Evolutionary conservation across 306 rosid species (phyloP).

Genomic region (Ormosia emarginata): DNA sequence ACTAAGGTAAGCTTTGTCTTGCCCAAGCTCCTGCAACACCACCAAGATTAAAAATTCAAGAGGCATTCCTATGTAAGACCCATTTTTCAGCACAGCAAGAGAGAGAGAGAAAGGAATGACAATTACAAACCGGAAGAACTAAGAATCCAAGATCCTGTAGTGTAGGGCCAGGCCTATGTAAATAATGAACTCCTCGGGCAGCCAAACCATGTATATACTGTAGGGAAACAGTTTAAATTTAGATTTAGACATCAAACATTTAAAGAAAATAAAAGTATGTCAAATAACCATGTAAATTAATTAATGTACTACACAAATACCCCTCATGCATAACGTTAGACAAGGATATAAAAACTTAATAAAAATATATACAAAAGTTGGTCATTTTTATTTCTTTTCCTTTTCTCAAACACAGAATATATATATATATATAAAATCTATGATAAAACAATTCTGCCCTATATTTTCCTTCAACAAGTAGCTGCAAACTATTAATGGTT

Average conservation of each 20-base stretch:
- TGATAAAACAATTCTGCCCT: not conserved
- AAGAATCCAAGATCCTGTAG: constrained; percentile 90
- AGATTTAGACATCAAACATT: not conserved
- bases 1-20: constrained; percentile 82
- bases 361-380: not conserved
- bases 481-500: not conserved
- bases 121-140: constrained; percentile 71
- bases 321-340: not conserved
- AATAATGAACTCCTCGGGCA: constrained; percentile 94
- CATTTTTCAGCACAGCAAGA: not conserved
- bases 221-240: constrained; percentile 21
- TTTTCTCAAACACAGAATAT: constrained; percentile 2
- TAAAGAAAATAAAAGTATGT: not conserved
- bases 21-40: constrained; percentile 78
- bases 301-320: not conserved
- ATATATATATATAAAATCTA: not conserved
- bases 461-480: not conserved
- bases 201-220: constrained; percentile 98
- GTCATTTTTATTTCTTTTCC: not conserved
- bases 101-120: not conserved
- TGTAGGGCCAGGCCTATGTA: constrained; percentile 86
- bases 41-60: constrained; percentile 15
- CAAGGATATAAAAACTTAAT: not conserved
- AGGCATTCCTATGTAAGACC: constrained; percentile 6
- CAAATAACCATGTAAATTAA: constrained; percentile 3